Conservation (phyloP, 129 eudicot species). For the Pseudognaphalium luteoalbum region DNA sequence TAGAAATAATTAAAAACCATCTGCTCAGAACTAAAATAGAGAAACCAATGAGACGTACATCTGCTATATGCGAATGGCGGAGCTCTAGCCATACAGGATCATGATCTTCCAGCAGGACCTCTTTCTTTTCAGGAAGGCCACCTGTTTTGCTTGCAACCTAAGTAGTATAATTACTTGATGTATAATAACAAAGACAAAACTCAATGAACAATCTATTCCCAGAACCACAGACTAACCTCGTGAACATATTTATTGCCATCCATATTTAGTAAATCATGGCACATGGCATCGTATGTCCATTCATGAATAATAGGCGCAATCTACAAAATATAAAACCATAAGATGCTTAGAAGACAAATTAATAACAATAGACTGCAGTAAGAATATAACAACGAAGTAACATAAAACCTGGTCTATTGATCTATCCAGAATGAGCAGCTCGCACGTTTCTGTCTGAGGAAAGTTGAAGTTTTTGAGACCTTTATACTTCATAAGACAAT, state of each 20-base stretch:
- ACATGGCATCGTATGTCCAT: constrained; percentile 99
- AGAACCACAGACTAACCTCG: constrained; percentile 57
- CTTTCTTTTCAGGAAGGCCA: constrained; percentile 82
- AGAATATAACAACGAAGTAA: constrained; percentile 5
- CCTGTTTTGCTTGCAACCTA: constrained; percentile 91
- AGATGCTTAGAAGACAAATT: constrained; percentile 5
- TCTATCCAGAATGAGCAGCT: constrained; percentile 85
- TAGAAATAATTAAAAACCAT: constrained; percentile 22
- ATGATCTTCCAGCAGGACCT: constrained; percentile 93
- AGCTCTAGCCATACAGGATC: constrained; percentile 99
- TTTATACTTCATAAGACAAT: constrained; percentile 74
- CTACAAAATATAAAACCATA: constrained; percentile 37
- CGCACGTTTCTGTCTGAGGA: constrained; percentile 94
- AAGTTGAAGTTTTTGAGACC: constrained; percentile 58
- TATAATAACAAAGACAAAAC: constrained; percentile 32
- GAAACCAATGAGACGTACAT: constrained; percentile 50
- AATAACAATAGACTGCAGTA: not conserved
- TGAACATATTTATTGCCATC: constrained; percentile 94
- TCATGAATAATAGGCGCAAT: constrained; percentile 94
- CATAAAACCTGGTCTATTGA: constrained; percentile 80
- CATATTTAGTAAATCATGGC: constrained; percentile 82
- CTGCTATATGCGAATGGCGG: constrained; percentile 96
- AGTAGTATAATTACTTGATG: constrained; percentile 35
- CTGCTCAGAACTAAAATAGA: not conserved
- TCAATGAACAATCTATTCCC: constrained; percentile 7